Conservation (phyloP, 192 early-diverging fungal species). For the Coemansia sp. region DNA sequence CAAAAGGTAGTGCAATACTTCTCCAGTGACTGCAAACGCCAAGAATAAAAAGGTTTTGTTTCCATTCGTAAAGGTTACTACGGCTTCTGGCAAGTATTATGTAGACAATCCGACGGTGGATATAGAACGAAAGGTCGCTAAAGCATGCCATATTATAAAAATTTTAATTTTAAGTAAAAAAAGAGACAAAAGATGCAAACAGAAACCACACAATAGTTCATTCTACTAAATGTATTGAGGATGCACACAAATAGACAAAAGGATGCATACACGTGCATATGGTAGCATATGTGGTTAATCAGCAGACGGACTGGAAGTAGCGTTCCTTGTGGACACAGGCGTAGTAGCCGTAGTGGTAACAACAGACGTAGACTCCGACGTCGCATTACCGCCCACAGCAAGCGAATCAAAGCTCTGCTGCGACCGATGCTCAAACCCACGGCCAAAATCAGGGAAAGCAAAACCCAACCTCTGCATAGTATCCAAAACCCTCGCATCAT, state of each 20-base stretch:
- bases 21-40: too few relatives aligned
- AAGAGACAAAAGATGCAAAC: neutral
- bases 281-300: neutral
- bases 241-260: neutral
- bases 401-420: constrained; percentile 48
- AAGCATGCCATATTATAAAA: too few relatives aligned
- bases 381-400: neutral
- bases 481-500: constrained; percentile 39
- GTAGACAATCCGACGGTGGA: too few relatives aligned
- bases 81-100: too few relatives aligned
- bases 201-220: too few relatives aligned
- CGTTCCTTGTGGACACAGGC: neutral
- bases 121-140: too few relatives aligned
- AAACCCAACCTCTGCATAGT: constrained; percentile 45
- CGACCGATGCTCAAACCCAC: constrained; percentile 50
- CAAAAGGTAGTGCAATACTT: too few relatives aligned
- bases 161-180: neutral
- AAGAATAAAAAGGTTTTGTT: too few relatives aligned
- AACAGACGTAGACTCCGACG: neutral
- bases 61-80: too few relatives aligned
- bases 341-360: too few relatives aligned
- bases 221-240: too few relatives aligned
- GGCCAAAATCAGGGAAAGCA: constrained; percentile 46
- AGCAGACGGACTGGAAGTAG: neutral
- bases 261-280: neutral